phyloP scores from a whole-genome alignment of 2,329 filamentous ascomycete genomes.

The Phyllosticta paracitricarpa region DNA sequence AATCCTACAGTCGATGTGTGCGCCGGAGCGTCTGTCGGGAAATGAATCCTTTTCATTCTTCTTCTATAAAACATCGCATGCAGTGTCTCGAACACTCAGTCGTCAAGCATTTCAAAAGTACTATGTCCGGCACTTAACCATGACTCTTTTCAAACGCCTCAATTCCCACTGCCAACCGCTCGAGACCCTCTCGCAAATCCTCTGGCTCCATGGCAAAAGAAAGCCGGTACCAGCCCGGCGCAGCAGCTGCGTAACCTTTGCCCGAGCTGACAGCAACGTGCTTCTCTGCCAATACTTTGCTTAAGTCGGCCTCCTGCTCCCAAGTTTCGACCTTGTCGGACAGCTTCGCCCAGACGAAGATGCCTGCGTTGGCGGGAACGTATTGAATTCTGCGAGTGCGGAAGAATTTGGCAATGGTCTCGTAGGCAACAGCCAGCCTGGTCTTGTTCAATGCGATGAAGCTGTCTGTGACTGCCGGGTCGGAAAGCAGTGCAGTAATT shows the following conservation, averaged over 20 bases:
- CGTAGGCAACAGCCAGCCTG: slow-evolving; percentile 17
- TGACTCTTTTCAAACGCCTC: too few species aligned
- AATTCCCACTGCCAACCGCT: neutral
- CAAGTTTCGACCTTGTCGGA: slow-evolving; percentile 15
- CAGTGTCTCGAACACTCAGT: too few species aligned
- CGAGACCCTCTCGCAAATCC: slow-evolving; percentile 14
- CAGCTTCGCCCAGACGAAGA: slow-evolving; percentile 18
- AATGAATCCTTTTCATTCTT: too few species aligned
- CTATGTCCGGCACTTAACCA: too few species aligned
- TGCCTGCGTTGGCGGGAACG: slow-evolving; percentile 17
- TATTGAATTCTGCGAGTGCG: slow-evolving; percentile 17
- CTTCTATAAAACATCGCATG: too few species aligned
- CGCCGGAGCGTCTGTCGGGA: too few species aligned
- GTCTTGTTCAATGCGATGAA: slow-evolving; percentile 17
- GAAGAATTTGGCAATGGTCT: slow-evolving; percentile 15
- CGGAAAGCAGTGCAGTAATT: slow-evolving; percentile 16
- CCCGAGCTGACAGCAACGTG: slow-evolving; percentile 18
- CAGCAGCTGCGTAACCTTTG: slow-evolving; percentile 13
- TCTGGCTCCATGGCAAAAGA: slow-evolving; percentile 15
- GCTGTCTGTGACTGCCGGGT: slow-evolving; percentile 13
- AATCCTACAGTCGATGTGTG: too few species aligned
- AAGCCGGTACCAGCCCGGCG: slow-evolving; percentile 20
- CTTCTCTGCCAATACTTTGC: slow-evolving; percentile 12
- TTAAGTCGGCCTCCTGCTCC: slow-evolving; percentile 17
- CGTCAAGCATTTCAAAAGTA: too few species aligned